Conservation (phyloP, 2,329 filamentous ascomycete genomes). For the Exophiala alcalophila region DNA sequence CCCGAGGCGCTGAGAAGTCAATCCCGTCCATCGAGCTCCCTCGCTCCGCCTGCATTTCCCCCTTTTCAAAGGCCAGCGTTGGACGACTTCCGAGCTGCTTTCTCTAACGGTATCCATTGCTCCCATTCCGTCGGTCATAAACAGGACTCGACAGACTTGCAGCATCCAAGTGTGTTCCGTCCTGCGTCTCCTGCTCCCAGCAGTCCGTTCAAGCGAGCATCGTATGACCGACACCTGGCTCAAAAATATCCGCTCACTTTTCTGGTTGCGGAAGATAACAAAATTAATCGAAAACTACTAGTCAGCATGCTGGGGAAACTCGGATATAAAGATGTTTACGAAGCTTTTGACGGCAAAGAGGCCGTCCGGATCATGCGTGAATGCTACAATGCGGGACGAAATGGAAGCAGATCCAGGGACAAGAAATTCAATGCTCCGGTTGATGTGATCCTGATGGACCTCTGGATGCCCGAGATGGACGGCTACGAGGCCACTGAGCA, state of each 20-base stretch:
- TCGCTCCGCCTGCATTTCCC: conserved; percentile 30
- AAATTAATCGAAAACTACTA: conserved; percentile 66
- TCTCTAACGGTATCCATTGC: background rate
- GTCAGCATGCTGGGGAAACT: conserved; percentile 65
- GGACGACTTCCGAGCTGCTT: background rate
- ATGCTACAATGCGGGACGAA: conserved; percentile 33
- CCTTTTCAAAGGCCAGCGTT: conserved; percentile 30
- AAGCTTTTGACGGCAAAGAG: conserved; percentile 67
- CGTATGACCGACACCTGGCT: conserved; percentile 56
- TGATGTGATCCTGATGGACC: conserved; percentile 68
- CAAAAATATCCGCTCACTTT: conserved; percentile 62
- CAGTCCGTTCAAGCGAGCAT: conserved; percentile 8
- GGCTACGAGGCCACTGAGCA: conserved; percentile 65
- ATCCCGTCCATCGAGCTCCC: conserved; percentile 6
- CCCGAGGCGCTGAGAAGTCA: conserved; percentile 22
- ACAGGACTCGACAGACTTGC: background rate
- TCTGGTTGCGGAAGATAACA: conserved; percentile 70
- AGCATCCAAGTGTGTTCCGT: background rate
- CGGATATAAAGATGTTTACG: conserved; percentile 60
- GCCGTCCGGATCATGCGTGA: conserved; percentile 61
- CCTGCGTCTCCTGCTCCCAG: conserved; percentile 1
- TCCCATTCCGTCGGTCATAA: background rate
- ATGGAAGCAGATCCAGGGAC: conserved; percentile 7
- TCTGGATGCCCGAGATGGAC: conserved; percentile 74
- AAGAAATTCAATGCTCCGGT: conserved; percentile 39